phyloP scores from a whole-genome alignment of 2,329 filamentous ascomycete genomes.

The Akanthomyces dipterigenus region DNA sequence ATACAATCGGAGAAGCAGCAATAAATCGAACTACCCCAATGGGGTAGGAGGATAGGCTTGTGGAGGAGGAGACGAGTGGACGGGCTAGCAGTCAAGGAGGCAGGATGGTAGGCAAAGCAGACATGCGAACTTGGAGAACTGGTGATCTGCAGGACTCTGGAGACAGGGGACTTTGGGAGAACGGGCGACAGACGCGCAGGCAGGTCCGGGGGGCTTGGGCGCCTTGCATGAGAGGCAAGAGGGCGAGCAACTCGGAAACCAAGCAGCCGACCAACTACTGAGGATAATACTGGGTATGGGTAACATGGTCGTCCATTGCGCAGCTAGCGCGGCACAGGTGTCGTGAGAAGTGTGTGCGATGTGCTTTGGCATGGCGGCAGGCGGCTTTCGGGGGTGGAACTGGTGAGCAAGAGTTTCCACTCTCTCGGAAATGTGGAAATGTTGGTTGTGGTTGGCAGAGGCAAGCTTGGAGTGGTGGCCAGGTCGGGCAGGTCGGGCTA shows the following conservation, averaged over 20 bases:
- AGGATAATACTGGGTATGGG: not conserved
- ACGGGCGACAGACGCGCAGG: not conserved
- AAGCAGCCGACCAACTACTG: no score
- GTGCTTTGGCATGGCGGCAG: not conserved
- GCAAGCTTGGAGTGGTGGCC: not conserved
- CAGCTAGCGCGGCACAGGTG: not conserved
- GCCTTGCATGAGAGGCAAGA: not conserved
- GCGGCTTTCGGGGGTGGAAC: not conserved
- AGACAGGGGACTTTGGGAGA: not conserved
- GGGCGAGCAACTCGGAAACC: no score
- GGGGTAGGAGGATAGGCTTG: constrained; percentile 5
- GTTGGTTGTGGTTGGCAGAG: not conserved
- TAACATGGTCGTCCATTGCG: not conserved
- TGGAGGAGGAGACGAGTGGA: constrained; percentile 1
- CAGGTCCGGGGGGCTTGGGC: not conserved
- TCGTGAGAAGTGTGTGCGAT: not conserved
- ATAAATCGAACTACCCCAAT: constrained; percentile 1
- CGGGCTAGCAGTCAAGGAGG: not conserved
- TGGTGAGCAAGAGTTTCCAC: not conserved
- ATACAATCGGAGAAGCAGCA: not conserved
- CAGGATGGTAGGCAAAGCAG: not conserved
- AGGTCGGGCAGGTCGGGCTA: not conserved
- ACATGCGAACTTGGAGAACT: not conserved
- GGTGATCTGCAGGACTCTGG: not conserved
- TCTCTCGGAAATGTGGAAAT: not conserved